phyloP scores from a whole-genome alignment of 2,329 filamentous ascomycete species.

The Nigrospora osmanthi region DNA sequence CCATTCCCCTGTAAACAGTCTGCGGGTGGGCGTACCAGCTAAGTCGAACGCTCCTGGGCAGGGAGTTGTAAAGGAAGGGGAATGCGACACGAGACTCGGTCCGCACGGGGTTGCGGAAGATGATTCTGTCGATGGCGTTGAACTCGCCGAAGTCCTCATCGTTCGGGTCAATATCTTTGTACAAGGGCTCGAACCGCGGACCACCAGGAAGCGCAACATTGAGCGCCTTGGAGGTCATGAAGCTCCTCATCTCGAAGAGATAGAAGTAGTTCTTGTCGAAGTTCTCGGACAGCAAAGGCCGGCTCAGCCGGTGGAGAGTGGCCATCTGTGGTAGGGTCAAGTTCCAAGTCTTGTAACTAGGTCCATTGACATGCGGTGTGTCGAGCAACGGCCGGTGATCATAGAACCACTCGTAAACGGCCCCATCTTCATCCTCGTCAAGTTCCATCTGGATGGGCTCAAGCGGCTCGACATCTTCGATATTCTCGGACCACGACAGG shows the following conservation, averaged over 20 bases:
- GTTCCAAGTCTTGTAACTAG: constrained; percentile 96
- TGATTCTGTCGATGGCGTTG: constrained; percentile 98
- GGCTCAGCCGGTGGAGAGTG: constrained; percentile 83
- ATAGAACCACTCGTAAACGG: constrained; percentile 96
- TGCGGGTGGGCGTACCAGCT: constrained; percentile 94
- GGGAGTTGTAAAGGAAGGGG: constrained; percentile 91
- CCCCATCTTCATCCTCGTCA: constrained; percentile 84
- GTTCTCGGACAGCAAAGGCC: constrained; percentile 82
- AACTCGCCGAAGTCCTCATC: constrained; percentile 99
- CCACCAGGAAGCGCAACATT: constrained; percentile 98
- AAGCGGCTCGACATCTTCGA: constrained; percentile 94
- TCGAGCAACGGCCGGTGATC: constrained; percentile 87
- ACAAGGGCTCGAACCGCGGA: constrained; percentile 90
- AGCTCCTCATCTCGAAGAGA: constrained; percentile 91
- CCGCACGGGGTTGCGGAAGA: constrained; percentile 89
- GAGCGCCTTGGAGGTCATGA: constrained; percentile 90
- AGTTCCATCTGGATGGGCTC: constrained; percentile 99
- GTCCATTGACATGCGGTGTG: constrained; percentile 88
- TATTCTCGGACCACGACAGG: constrained; percentile 96
- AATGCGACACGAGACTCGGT: constrained; percentile 95
- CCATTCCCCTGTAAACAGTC: constrained; percentile 79
- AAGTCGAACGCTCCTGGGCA: constrained; percentile 87
- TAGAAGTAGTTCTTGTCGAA: constrained; percentile 97
- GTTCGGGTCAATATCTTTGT: constrained; percentile 98
- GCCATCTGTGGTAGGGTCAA: constrained; percentile 92